Evolutionary conservation across 306 rosid genomes (phyloP).

Genomic region (Pachyrhizus erosus): DNA sequence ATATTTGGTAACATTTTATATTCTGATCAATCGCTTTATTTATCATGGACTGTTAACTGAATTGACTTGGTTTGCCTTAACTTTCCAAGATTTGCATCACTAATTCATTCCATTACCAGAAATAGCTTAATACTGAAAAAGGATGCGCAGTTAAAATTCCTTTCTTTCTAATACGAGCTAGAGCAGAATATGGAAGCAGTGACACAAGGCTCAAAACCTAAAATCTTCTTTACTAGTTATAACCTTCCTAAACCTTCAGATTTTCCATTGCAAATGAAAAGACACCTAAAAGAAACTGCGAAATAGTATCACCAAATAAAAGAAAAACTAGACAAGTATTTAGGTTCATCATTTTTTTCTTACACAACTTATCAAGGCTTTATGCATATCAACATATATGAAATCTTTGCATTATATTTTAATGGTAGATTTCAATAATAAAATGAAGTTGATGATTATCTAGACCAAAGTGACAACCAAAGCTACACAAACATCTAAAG

Average conservation of each 20-base stretch:
- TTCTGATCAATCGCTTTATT: neutral
- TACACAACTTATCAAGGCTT: neutral
- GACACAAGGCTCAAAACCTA: neutral
- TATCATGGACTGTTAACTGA: neutral
- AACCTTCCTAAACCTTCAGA: neutral
- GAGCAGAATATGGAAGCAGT: neutral
- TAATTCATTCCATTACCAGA: neutral
- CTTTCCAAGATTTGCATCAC: neutral
- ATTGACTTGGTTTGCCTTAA: neutral
- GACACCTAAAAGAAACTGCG: neutral
- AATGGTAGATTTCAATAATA: neutral
- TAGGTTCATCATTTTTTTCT: neutral
- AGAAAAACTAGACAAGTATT: neutral
- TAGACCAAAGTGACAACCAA: neutral
- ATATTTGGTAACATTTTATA: neutral
- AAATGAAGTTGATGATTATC: slow-evolving; percentile 5
- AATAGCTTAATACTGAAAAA: neutral
- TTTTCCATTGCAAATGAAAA: slow-evolving; percentile 9
- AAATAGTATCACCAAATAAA: neutral
- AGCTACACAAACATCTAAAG: slow-evolving; percentile 12
- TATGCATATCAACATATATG: neutral
- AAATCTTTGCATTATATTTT: slow-evolving; percentile 1
- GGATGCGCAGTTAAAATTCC: slow-evolving; percentile 8
- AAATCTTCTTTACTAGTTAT: neutral
- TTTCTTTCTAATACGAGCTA: neutral